These are phyloP conservation scores for Bothriochloa decipiens DNA, from an alignment of 176 grass and related monocot genomes.

Conservation along the genomic window DNA sequence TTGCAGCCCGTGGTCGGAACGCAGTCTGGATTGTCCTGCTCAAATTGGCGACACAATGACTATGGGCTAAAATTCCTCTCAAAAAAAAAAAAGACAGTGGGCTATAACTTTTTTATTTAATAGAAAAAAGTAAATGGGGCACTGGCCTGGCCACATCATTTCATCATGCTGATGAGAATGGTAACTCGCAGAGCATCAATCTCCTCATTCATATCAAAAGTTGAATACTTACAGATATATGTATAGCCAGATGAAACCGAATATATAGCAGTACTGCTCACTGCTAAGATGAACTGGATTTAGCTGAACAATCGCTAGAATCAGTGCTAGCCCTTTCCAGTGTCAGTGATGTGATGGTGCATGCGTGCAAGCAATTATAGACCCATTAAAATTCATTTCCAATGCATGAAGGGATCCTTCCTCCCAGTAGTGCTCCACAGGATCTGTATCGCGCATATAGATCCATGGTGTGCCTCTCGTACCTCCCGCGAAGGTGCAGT, in stretches of 20 bases:
- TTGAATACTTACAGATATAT: too few relatives aligned
- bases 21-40: too few relatives aligned
- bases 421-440: background rate
- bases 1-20: too few relatives aligned
- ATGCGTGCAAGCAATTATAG: slow-evolving; percentile 2
- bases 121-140: too few relatives aligned
- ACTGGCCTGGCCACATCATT: too few relatives aligned
- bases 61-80: too few relatives aligned
- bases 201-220: too few relatives aligned
- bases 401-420: background rate
- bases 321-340: background rate
- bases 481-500: slow-evolving; percentile 1
- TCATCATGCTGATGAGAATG: too few relatives aligned
- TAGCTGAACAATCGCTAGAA: slow-evolving; percentile 25
- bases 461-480: background rate
- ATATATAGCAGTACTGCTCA: background rate
- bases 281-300: background rate
- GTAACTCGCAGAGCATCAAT: too few relatives aligned
- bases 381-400: background rate
- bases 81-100: too few relatives aligned
- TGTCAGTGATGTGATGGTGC: background rate
- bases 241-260: background rate
- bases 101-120: too few relatives aligned
- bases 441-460: background rate
- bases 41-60: too few relatives aligned